Base-by-base conservation (phyloP, 805 yeast species). In the Blastobotrys americana region DNA sequence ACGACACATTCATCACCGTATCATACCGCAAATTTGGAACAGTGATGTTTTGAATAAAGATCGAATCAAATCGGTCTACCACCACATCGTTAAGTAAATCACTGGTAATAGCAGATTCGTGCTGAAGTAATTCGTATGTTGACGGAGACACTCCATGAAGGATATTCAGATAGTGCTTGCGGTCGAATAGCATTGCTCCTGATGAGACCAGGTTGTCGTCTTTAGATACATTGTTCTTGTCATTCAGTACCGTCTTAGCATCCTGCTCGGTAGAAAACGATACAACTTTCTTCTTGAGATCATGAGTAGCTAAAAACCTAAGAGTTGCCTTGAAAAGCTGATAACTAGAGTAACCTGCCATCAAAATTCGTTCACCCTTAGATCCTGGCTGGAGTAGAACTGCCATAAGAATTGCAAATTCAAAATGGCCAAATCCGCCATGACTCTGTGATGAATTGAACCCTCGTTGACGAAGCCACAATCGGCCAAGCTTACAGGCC, bases 391-490 rank as follows among this genome's bases (percentile, higher is more conserved):
- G 78, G 36, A 93, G 68, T 43, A 93, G 66, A 1, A 88, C 83
- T 35, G 95, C 81, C 80, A 87, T 77, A 41, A 90, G 63, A 33
- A 82, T 67, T 23, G 88, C 81, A 62, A 88, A 88, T 66, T 93
- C 97, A 61, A 87, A 87, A 55, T 82, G 84, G 9, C 97, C 97
- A 63, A 93, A 90, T 0, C 97, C 97, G 25, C 85, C 84, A 36
- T 74, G 70, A 15, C 75, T 69, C 25, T 82, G 59, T 13, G 74
- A 64, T 0, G 94, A 78, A 8, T 76, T 71, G 47, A 87, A 77
- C 0, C 95, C 95, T 52, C 95, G 74, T 65, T 93, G 97, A 41
- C 77, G 73, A 35, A 93, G 71, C 98, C 98, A 93, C 44, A 93
- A 67, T 50, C 89, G 74, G 3, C 96, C 96, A 42, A 93, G 70